These are phyloP conservation scores for Melampsora americana DNA, from an alignment of 1,284 basidiomycete species.

Conservation along the genomic window DNA sequence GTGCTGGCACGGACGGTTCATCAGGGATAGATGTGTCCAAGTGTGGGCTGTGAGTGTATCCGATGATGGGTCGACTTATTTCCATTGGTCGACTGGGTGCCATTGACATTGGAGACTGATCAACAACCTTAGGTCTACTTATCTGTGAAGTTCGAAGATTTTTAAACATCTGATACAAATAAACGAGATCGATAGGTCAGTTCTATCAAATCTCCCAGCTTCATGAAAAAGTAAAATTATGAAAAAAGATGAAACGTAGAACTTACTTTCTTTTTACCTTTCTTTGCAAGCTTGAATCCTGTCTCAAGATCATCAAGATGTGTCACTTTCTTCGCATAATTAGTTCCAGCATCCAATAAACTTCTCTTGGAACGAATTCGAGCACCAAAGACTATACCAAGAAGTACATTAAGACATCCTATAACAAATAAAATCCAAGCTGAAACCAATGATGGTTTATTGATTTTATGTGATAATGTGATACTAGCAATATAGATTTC, in stretches of 20 bases:
- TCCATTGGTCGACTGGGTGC: slow-evolving; percentile 30
- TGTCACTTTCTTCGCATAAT: slow-evolving; percentile 35
- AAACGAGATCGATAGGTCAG: not conserved
- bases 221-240: not conserved
- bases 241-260: not conserved
- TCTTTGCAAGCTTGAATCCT: slow-evolving; percentile 30
- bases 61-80: slow-evolving; percentile 36
- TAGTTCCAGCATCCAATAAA: slow-evolving; percentile 40
- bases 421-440: slow-evolving; percentile 38
- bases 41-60: slow-evolving; percentile 30
- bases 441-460: not conserved
- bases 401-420: slow-evolving; percentile 28
- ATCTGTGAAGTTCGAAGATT: slow-evolving; percentile 26
- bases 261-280: slow-evolving; percentile 32
- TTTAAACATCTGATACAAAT: slow-evolving; percentile 26
- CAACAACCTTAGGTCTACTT: slow-evolving; percentile 11
- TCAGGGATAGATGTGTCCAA: not conserved
- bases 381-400: slow-evolving; percentile 35
- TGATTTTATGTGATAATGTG: slow-evolving; percentile 21
- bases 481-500: slow-evolving; percentile 33
- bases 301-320: slow-evolving; percentile 42
- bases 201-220: not conserved
- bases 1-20: not conserved
- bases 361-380: slow-evolving; percentile 41
- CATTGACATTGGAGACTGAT: not conserved